A percentile compares a stretch with the other conserved stretches of the same genome.
Conservation (phyloP, 192 early-diverging fungal species). For the Dimargaris cristalligena region DNA sequence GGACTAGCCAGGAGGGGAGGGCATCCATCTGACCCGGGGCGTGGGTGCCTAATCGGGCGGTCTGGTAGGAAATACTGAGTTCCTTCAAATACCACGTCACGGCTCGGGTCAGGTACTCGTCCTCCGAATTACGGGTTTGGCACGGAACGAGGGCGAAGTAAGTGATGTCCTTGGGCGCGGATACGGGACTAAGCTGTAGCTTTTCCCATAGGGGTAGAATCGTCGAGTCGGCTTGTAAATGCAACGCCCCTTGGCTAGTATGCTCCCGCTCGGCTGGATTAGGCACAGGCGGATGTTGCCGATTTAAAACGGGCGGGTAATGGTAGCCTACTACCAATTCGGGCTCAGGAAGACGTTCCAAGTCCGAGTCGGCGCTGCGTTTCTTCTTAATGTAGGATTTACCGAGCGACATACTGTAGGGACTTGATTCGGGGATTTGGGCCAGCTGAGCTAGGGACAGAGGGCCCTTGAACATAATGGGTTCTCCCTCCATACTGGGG, state of each 20-base stretch:
- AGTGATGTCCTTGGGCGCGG: not conserved
- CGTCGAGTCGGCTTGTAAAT: not conserved
- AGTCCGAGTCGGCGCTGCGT: not conserved
- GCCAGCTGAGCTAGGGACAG: constrained; percentile 4
- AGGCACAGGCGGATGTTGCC: not conserved
- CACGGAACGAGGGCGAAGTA: constrained; percentile 9
- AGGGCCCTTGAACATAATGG: not conserved
- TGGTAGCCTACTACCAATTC: constrained; percentile 9
- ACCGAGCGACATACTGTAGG: not conserved
- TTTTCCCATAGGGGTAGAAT: constrained; percentile 11
- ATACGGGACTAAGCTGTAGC: not conserved
- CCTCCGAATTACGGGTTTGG: not conserved
- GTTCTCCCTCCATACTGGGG: not conserved
- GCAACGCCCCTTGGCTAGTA: not conserved
- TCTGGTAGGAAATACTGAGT: not conserved
- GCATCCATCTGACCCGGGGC: not conserved
- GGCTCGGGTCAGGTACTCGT: constrained; percentile 1
- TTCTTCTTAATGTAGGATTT: constrained; percentile 2
- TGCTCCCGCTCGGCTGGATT: not conserved
- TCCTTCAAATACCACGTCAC: not conserved
- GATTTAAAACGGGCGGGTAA: not conserved
- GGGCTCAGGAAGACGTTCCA: not conserved
- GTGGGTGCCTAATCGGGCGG: constrained; percentile 7
- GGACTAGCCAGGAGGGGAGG: not conserved
- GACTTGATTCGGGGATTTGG: constrained; percentile 5